A percentile compares a stretch with the other conserved stretches of the same genome.
Evolutionary conservation across 495 filamentous ascomycete genomes (phyloP).

Genomic region (Acidomyces sp.): DNA sequence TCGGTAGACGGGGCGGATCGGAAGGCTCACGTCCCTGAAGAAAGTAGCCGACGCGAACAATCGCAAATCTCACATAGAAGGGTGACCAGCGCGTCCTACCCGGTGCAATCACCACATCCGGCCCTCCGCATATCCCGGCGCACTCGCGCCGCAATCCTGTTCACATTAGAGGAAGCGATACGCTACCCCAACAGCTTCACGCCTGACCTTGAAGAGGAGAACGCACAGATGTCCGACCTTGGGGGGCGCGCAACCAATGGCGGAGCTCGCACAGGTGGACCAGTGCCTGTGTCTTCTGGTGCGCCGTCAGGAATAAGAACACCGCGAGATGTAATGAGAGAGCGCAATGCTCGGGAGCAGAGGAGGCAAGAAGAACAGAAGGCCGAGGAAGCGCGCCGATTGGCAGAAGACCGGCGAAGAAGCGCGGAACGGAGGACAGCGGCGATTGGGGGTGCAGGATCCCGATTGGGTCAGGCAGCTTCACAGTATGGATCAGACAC

Average conservation of each 20-base stretch:
- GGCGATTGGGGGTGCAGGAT: slow-evolving; percentile 25
- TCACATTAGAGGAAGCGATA: slow-evolving; percentile 80
- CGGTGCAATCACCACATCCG: slow-evolving; percentile 31
- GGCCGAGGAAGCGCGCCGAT: slow-evolving; percentile 20
- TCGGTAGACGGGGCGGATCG: slow-evolving; percentile 23
- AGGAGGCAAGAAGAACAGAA: slow-evolving; percentile 21
- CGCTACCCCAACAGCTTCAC: slow-evolving; percentile 75
- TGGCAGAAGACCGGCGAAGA: slow-evolving; percentile 25
- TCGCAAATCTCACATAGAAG: slow-evolving; percentile 17
- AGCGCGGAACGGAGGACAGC: slow-evolving; percentile 28
- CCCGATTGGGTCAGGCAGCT: slow-evolving; percentile 11
- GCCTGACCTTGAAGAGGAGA: slow-evolving; percentile 72
- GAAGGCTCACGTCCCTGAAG: no score
- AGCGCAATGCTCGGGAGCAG: slow-evolving; percentile 24
- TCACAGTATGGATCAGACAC: slow-evolving; percentile 12
- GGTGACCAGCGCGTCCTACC: slow-evolving; percentile 23
- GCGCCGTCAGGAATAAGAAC: slow-evolving; percentile 25
- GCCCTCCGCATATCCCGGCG: slow-evolving; percentile 47
- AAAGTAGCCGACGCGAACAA: no score
- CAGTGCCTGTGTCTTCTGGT: slow-evolving; percentile 25
- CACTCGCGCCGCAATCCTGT: slow-evolving; percentile 71
- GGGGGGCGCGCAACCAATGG: slow-evolving; percentile 30
- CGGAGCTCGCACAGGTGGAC: slow-evolving; percentile 27
- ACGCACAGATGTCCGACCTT: slow-evolving; percentile 88
- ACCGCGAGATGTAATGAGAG: slow-evolving; percentile 29